phyloP scores from a whole-genome alignment of 345 rosid genomes.

The Noccaea caerulescens region DNA sequence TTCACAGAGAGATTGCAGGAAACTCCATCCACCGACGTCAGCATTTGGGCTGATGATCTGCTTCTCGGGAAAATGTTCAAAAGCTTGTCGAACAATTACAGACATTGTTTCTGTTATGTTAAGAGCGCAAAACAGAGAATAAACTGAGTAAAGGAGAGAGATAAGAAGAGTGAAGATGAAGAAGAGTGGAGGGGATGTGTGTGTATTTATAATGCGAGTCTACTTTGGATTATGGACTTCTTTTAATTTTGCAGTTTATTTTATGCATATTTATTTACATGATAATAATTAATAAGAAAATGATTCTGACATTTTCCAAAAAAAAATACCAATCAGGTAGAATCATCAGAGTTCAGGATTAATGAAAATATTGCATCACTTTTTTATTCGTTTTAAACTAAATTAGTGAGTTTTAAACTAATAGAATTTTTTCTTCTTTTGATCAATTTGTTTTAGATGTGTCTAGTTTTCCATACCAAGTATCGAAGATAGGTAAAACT shows the following conservation, averaged over 20 bases:
- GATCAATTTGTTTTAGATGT: no score
- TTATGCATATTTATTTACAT: not conserved
- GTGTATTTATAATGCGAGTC: conserved; percentile 34
- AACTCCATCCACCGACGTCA: conserved; percentile 59
- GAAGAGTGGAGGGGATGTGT: not conserved
- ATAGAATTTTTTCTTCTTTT: no score
- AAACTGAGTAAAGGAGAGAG: conserved; percentile 2
- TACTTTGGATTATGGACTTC: not conserved
- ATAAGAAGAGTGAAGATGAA: not conserved
- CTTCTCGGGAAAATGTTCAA: conserved; percentile 23
- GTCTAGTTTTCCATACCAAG: no score
- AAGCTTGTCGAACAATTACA: conserved; percentile 15
- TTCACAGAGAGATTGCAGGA: conserved; percentile 51
- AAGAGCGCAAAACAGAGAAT: not conserved
- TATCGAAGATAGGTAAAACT: no score
- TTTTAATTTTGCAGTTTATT: not conserved
- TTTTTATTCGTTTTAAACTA: not conserved
- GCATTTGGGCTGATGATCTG: conserved; percentile 3
- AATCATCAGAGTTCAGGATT: no score
- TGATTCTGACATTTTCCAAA: no score
- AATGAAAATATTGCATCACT: no score
- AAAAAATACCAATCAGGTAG: no score
- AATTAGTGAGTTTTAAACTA: not conserved
- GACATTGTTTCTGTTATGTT: conserved; percentile 24
- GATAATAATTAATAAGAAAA: no score